A percentile compares a stretch with the other conserved stretches of the same genome.
Evolutionary conservation across 1,139 yeast genomes (phyloP).

Genomic region (Wickerhamomyces sp.): DNA sequence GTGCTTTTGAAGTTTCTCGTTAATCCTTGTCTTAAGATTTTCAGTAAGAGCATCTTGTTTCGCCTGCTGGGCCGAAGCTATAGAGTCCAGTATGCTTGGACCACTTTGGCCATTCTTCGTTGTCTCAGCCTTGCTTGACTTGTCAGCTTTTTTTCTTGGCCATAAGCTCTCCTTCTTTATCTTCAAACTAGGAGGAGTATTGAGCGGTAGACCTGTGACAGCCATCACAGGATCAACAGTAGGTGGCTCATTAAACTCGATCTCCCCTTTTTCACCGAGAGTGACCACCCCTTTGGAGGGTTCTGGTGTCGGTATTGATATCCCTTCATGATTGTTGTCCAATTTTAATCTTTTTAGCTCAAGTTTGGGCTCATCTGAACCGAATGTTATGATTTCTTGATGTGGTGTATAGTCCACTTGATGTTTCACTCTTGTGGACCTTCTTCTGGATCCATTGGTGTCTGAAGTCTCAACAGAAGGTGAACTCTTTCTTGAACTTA

Average conservation of each 20-base stretch:
- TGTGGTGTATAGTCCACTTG: conserved; percentile 3
- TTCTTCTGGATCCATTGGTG: conserved; percentile 4
- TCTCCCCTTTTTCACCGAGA: neutral
- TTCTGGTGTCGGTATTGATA: conserved; percentile 1
- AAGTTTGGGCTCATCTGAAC: conserved; percentile 3
- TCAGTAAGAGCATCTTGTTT: conserved; percentile 16
- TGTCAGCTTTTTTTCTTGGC: conserved; percentile 28
- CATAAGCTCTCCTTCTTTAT: conserved; percentile 47
- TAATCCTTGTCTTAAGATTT: conserved; percentile 31
- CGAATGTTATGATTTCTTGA: neutral
- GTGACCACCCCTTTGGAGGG: neutral
- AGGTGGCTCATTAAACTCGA: conserved; percentile 45
- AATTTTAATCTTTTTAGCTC: conserved; percentile 11
- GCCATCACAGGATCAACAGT: conserved; percentile 38
- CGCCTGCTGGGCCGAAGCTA: neutral
- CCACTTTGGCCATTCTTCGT: neutral
- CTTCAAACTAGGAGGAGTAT: conserved; percentile 52
- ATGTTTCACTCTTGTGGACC: conserved; percentile 6
- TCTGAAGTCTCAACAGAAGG: conserved; percentile 4
- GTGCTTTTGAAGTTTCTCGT: conserved; percentile 31
- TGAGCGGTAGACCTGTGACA: conserved; percentile 66
- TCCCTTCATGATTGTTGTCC: conserved; percentile 24
- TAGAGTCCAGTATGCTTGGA: neutral
- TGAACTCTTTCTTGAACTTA: conserved; percentile 8
- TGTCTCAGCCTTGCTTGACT: neutral